Base-by-base conservation (phyloP, 768 basidiomycete species). In the Podaxis rugospora region DNA sequence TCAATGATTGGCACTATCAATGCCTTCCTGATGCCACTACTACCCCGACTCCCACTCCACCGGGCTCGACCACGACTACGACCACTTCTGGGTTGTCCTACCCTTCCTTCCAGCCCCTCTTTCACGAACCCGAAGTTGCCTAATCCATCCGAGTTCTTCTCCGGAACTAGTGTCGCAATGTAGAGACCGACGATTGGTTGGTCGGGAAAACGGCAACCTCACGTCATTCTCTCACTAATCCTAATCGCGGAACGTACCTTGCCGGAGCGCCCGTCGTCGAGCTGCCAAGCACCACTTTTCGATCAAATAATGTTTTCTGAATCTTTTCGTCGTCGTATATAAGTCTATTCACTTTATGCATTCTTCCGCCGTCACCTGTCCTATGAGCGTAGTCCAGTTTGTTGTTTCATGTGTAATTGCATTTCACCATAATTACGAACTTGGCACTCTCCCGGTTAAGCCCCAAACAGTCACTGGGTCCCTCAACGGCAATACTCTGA, bases 91-190 rank as follows among this genome's bases (percentile, higher is more conserved):
- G 59, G 39, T 9, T 73, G 74, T 61, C 52, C 70, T 18, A 32
- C 67, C n/a, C 66, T 73, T 27, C 71, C 72, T 0, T 21, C 57
- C 28, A 68, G 65, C 36, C 66, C 73, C 27, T 62, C 63, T 13
- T 73, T 73, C 23, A 66, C 68, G 61, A 78, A 79, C 65, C 11
- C 23, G 7, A 44, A 21, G 2, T 18, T 44, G 6, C 42, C 42
- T 4, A 74, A 84, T 65, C 83, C 83, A 1, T 85, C 84, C 75
- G 66, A 72, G 11, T 81, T 82, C 67, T 66, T 76, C 23, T 70
- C 74, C 63, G 83, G 82, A 4, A 56, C 69, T 5, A 23, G 64
- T 9, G 77, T 80, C n/a, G 54, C 64, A 10, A 27, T 7, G 28
- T 9, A 7, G 28, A 32, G 28, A 32, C 28, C 7, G 28, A 32